phyloP scores from a whole-genome alignment of 1,284 basidiomycete species.

The Tilletia caries region DNA sequence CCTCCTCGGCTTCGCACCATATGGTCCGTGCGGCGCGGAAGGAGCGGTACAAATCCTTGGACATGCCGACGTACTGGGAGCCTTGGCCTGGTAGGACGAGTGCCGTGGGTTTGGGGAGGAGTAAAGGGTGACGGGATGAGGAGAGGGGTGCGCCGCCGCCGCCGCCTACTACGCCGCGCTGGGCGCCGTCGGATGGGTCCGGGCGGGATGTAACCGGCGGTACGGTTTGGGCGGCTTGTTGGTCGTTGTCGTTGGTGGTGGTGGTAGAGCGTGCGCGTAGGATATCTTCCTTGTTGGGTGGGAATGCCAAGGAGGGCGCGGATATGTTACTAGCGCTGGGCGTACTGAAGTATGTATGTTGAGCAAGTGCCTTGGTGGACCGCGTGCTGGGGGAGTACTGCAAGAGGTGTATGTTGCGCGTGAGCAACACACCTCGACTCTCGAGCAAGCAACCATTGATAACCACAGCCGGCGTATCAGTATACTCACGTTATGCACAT shows the following conservation, averaged over 20 bases:
- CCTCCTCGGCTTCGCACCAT: slow-evolving; percentile 48
- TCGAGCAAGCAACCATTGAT: not conserved
- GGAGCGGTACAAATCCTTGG: slow-evolving; percentile 43
- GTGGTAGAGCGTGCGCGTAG: too few species aligned
- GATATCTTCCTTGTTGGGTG: not conserved
- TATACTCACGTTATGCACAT: slow-evolving; percentile 27
- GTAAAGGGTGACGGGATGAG: not conserved
- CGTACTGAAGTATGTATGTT: slow-evolving; percentile 48
- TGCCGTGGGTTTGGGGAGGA: slow-evolving; percentile 11
- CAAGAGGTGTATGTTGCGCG: too few species aligned
- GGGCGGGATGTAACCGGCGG: not conserved
- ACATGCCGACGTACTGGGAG: slow-evolving; percentile 52
- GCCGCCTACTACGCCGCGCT: not conserved
- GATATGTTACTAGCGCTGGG: slow-evolving; percentile 16
- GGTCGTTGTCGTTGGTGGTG: not conserved
- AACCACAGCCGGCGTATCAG: not conserved
- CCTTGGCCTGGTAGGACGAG: slow-evolving; percentile 23
- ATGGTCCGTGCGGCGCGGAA: slow-evolving; percentile 43
- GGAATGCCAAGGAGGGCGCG: not conserved
- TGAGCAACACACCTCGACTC: not conserved
- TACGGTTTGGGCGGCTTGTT: not conserved
- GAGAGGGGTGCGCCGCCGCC: not conserved
- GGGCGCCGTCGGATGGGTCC: not conserved
- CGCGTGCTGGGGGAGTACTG: slow-evolving; percentile 25
- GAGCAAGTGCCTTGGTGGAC: slow-evolving; percentile 29